A percentile compares a stretch with the other conserved stretches of the same genome.
Evolutionary conservation across 257 asterid genomes (phyloP).

Genomic region (Primulina huaijiensis): DNA sequence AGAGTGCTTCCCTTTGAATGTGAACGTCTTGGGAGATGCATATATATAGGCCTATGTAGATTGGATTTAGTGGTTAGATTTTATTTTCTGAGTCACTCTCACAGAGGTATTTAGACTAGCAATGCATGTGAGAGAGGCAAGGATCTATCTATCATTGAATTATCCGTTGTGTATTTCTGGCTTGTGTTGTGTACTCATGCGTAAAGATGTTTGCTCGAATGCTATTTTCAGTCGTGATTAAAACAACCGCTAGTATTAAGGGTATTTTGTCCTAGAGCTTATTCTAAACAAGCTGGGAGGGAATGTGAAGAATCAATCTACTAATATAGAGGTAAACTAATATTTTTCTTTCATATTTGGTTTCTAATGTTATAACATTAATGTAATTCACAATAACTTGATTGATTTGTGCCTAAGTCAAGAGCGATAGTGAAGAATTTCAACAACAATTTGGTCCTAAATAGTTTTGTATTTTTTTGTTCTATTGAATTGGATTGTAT

Average conservation of each 20-base stretch:
- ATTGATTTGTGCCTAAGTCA: constrained; percentile 9
- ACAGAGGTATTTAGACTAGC: neutral
- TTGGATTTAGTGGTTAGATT: neutral
- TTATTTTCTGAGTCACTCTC: neutral
- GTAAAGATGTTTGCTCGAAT: neutral
- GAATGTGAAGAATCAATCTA: neutral
- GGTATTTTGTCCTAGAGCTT: neutral
- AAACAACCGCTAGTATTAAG: neutral
- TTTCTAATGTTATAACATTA: neutral
- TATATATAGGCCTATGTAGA: neutral
- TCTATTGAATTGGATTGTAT: neutral
- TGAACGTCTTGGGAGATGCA: neutral
- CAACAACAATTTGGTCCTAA: neutral
- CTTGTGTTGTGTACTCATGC: constrained; percentile 1
- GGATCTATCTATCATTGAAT: neutral
- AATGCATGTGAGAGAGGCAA: neutral
- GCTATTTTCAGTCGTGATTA: neutral
- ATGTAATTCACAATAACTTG: neutral
- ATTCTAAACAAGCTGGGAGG: neutral
- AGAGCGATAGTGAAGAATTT: constrained; percentile 3
- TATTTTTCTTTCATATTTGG: neutral
- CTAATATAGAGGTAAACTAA: no score
- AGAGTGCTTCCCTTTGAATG: constrained; percentile 1
- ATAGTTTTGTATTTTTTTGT: neutral
- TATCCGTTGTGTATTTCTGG: neutral